Base-by-base conservation (phyloP, 2,329 filamentous ascomycete genomes). In the Nakataea oryzae region DNA sequence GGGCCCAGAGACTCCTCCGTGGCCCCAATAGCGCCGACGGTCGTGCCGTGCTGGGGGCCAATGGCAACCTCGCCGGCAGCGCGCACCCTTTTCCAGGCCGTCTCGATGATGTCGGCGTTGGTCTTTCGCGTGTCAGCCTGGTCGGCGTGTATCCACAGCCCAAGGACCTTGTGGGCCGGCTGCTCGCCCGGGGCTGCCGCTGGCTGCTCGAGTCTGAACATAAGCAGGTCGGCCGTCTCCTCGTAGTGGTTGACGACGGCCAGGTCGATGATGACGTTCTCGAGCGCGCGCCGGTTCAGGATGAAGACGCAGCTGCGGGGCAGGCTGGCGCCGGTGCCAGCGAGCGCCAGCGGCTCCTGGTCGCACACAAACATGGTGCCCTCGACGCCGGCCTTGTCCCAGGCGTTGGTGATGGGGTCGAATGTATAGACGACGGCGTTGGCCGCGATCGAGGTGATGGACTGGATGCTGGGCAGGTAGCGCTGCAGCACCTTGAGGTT, bases 321-420 rank as follows among this genome's bases (percentile, higher is more conserved):
- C 59, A 76, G 47, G 58, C 74, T 71, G 41, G 74, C 67, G 69
- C 71, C 62, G 70, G 66, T 64, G 13, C 41, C 41, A 57, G 67
- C 64, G 3, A 73, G 71, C 3, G 72, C 68, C 68, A 78, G 65
- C 65, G 75, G 80, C 67, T 75, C 73, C 70, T 84, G 81, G 66
- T 89, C 82, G 78, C 90, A 96, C 61, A 97, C 84, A 73, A 97
- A 99, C 66, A 97, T 79, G 14, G 91, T 90, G 54, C 95, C 95
- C 74, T 96, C 93, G 13, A 93, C 83, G 62, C 87, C 89, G 57
- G 84, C 84, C 78, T 96, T 96, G 71, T 95, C 89, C 95, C 95
- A 97, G 64, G 79, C 76, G 61, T 83, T 78, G 3, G 85, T 81
- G 5, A 80, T 75, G 58, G 84, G 79, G 65, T 81, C 84, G 76